Percentiles rank a stretch among this genome's conserved stretches.
These are phyloP conservation scores for Ottelia alismoides DNA, from an alignment of 106 monocot genomes.

Conservation along the genomic window DNA sequence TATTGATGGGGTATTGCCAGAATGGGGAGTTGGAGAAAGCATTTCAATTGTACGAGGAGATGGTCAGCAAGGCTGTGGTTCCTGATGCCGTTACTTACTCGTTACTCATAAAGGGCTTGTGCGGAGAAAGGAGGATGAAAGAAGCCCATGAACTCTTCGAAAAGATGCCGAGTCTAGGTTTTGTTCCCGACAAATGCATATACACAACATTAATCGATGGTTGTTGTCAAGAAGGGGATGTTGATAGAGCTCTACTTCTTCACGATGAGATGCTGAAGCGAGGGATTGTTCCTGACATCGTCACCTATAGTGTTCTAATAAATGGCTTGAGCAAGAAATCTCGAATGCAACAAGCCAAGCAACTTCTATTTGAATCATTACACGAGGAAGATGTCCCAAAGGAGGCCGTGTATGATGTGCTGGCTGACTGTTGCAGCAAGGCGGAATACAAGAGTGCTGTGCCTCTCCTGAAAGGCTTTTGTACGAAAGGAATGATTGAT, in stretches of 20 bases:
- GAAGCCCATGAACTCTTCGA: slow-evolving; percentile 45
- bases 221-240: slow-evolving; percentile 68
- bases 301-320: slow-evolving; percentile 85
- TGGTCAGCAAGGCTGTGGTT: slow-evolving; percentile 31
- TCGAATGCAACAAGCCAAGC: slow-evolving; percentile 57
- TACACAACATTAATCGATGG: slow-evolving; percentile 76
- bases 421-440: slow-evolving; percentile 38
- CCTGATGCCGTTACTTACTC: slow-evolving; percentile 64
- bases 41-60: slow-evolving; percentile 43
- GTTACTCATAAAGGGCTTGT: slow-evolving; percentile 68
- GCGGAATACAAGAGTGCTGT: slow-evolving; percentile 32
- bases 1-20: slow-evolving; percentile 42
- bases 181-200: slow-evolving; percentile 44
- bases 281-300: slow-evolving; percentile 72
- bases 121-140: slow-evolving; percentile 40
- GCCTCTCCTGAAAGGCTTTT: slow-evolving; percentile 69
- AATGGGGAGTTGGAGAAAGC: slow-evolving; percentile 60
- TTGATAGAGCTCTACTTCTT: slow-evolving; percentile 44
- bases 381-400: slow-evolving; percentile 43
- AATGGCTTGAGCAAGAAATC: slow-evolving; percentile 62
- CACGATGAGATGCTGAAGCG: slow-evolving; percentile 73
- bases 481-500: slow-evolving; percentile 69
- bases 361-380: slow-evolving; percentile 45
- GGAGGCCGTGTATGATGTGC: slow-evolving; percentile 38
- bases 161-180: slow-evolving; percentile 39